These are phyloP conservation scores for Casuarina glauca DNA, from an alignment of 306 rosid species.

Conservation along the genomic window DNA sequence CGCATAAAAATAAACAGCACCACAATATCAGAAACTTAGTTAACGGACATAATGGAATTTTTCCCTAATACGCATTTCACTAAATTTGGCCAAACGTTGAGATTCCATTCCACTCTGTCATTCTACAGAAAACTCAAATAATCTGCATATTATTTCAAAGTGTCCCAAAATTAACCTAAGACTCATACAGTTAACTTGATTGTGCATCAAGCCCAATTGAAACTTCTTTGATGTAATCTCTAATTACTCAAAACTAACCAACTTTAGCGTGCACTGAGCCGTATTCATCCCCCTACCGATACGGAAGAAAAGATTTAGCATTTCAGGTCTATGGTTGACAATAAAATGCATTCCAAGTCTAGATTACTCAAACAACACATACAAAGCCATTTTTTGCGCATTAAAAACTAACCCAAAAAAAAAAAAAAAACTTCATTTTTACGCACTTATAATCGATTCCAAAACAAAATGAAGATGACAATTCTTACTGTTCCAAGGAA, in stretches of 20 bases:
- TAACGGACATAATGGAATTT: background rate
- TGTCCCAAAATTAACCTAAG: background rate
- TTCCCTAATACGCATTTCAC: background rate
- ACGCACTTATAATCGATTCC: background rate
- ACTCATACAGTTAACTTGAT: constrained; percentile 14
- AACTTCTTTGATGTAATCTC: constrained; percentile 1
- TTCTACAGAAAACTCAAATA: background rate
- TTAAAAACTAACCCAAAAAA: too few species aligned
- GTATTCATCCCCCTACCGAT: background rate
- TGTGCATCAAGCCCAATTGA: background rate
- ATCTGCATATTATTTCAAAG: background rate
- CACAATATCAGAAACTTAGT: constrained; percentile 21
- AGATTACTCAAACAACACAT: too few species aligned
- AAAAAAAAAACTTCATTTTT: too few species aligned
- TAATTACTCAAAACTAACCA: constrained; percentile 2
- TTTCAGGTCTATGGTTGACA: background rate
- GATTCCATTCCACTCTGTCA: background rate
- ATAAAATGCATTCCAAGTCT: too few species aligned
- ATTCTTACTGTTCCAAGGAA: background rate
- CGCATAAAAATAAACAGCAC: background rate
- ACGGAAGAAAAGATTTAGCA: background rate
- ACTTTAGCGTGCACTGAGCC: background rate
- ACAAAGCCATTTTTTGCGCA: too few species aligned
- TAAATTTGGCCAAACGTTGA: background rate
- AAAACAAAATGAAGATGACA: background rate